These are phyloP conservation scores for Cryptococcus sp. DNA, from an alignment of 1,284 basidiomycete species.

Conservation along the genomic window DNA sequence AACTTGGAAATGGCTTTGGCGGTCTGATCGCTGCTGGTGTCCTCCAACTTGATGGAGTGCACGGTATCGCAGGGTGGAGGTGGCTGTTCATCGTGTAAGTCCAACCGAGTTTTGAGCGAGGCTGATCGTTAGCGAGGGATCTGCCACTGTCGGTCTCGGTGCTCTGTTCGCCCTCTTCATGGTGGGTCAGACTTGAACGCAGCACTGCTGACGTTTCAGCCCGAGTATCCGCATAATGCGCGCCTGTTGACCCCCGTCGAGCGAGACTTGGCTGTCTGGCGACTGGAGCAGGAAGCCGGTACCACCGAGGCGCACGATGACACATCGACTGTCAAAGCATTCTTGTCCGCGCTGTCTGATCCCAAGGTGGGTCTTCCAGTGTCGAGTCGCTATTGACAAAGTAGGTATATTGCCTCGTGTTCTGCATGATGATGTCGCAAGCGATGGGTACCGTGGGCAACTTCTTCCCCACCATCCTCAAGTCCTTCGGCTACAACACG, in stretches of 20 bases:
- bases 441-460: constrained; percentile 22
- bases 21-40: constrained; percentile 37
- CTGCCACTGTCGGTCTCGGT: constrained; percentile 24
- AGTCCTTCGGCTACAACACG: constrained; percentile 33
- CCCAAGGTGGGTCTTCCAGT: constrained; percentile 12
- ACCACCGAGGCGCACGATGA: constrained; percentile 23
- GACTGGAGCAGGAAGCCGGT: constrained; percentile 31
- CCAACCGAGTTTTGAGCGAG: no score
- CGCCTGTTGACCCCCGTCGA: constrained; percentile 26
- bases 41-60: constrained; percentile 34
- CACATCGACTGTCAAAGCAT: constrained; percentile 15
- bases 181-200: neutral
- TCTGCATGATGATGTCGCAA: constrained; percentile 15
- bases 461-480: constrained; percentile 27
- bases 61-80: constrained; percentile 33
- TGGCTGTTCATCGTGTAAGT: constrained; percentile 32
- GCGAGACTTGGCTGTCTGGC: constrained; percentile 32
- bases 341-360: constrained; percentile 25
- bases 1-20: constrained; percentile 45
- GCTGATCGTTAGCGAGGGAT: constrained; percentile 23
- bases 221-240: constrained; percentile 34
- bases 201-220: constrained; percentile 6
- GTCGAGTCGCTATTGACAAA: neutral
- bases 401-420: constrained; percentile 16
- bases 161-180: constrained; percentile 24